Evolutionary conservation across 1,139 yeast genomes (phyloP), one percentile per base, ranked within the genome.

Genomic region (Debaryomyces robertsiae): DNA sequence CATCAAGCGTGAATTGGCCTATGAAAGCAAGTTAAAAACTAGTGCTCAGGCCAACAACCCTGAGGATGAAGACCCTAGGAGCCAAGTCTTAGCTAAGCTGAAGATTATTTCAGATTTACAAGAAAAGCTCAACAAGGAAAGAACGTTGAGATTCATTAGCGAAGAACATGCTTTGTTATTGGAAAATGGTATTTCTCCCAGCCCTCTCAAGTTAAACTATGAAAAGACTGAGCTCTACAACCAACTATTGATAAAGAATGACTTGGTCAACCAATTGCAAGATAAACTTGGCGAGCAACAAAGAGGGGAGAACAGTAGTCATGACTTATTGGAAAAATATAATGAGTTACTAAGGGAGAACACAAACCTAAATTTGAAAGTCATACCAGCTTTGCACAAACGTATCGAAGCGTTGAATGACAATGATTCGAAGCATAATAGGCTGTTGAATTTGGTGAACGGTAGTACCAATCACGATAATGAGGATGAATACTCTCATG

Each of bases 91-190:
- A 11, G 65, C 69, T 17, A 75, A 79, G 46, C 69, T 80, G 35
- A 56, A 67, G 11, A 67, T 67, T 18, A 70, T 83, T 27, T 69
- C 75, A 2, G 75, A 75, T 22, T 57, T 85, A 41, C 77, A 82
- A 38, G 79, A 77, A 38, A 75, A 77, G 46, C 59, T 85, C 45
- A 79, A 78, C 42, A 79, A 79, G 32, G 93, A 85, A 55, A 69
- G 91, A 47, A 66, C 80, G 49, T 73, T 80, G 43, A 61, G 93
- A 39, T 81, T 76, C 47, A 76, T 83, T 13, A 81, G 88, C 30
- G 93, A 85, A 55, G 90, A 84, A 46, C 85, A 81, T 52, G 80
- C 81, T 0, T 57, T 82, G 36, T 57, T 81, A 27, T 57, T 70
- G 47, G 86, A 82, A 49, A 70, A 75, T 46, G 83, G 83, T 3